A percentile compares a stretch with the other conserved stretches of the same genome.
Evolutionary conservation across 169 alveolate species (phyloP).

Genomic region (Perkinsus olseni): DNA sequence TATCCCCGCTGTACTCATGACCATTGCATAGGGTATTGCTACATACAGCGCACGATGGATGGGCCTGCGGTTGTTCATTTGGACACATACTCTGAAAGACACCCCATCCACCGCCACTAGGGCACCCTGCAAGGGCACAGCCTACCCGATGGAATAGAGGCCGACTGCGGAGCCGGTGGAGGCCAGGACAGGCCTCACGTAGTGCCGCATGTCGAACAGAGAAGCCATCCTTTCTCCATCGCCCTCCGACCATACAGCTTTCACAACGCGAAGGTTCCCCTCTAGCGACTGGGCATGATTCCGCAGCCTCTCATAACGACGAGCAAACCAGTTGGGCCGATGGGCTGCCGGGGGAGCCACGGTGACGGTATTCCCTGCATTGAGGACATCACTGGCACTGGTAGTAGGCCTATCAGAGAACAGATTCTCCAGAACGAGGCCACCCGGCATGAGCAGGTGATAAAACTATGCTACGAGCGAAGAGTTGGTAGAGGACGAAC

Average conservation of each 20-base stretch:
- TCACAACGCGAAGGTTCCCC: neutral
- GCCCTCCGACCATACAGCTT: neutral
- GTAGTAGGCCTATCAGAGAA: neutral
- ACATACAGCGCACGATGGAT: neutral
- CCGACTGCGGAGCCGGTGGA: neutral
- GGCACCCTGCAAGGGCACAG: too few species aligned
- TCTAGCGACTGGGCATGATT: neutral
- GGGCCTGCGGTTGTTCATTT: neutral
- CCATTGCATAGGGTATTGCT: neutral
- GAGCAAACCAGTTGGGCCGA: neutral
- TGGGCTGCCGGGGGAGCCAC: neutral
- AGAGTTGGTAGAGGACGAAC: neutral
- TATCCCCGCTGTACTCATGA: neutral
- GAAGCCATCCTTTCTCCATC: neutral
- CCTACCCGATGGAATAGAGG: neutral
- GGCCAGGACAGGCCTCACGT: neutral
- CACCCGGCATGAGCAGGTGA: neutral
- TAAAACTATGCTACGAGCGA: neutral
- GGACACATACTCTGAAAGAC: neutral
- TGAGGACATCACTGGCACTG: neutral
- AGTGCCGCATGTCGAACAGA: neutral
- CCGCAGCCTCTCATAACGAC: neutral
- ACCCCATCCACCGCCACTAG: too few species aligned
- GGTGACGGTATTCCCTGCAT: neutral
- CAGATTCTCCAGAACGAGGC: neutral